Evolutionary conservation across 2,329 filamentous ascomycete genomes (phyloP).

Genomic region (Phyllachora maydis): DNA sequence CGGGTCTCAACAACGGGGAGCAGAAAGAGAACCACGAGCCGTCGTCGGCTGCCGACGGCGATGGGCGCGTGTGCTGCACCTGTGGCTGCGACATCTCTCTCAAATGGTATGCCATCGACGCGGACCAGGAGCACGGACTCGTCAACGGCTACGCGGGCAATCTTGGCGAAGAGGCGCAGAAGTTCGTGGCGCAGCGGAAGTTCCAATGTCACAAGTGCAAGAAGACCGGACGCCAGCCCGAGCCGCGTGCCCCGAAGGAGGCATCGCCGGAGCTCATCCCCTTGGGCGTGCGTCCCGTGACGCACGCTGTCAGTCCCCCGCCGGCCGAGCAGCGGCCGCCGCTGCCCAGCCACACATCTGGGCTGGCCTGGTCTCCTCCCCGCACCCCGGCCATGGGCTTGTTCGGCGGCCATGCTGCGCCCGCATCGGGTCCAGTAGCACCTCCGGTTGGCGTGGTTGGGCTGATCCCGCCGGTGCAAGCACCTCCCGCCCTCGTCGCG

Average conservation of each 20-base stretch:
- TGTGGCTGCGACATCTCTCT: constrained; percentile 53
- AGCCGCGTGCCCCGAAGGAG: constrained; percentile 11
- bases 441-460: too few relatives aligned
- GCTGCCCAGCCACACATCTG: constrained; percentile 5
- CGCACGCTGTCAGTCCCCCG: constrained; percentile 2
- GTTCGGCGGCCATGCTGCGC: too few relatives aligned
- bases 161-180: constrained; percentile 33
- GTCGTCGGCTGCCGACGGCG: constrained; percentile 12
- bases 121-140: constrained; percentile 26
- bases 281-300: too few relatives aligned
- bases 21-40: too few relatives aligned
- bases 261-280: too few relatives aligned
- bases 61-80: constrained; percentile 37
- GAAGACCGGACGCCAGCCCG: constrained; percentile 26
- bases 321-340: constrained; percentile 7
- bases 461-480: too few relatives aligned
- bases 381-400: too few relatives aligned
- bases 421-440: too few relatives aligned
- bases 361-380: too few relatives aligned
- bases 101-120: constrained; percentile 46
- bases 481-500: too few relatives aligned
- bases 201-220: constrained; percentile 63
- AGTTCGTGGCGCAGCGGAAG: constrained; percentile 35
- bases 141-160: constrained; percentile 28
- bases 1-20: constrained; percentile 11